phyloP scores from a whole-genome alignment of 345 rosid species.

The Toxicodendron radicans region DNA sequence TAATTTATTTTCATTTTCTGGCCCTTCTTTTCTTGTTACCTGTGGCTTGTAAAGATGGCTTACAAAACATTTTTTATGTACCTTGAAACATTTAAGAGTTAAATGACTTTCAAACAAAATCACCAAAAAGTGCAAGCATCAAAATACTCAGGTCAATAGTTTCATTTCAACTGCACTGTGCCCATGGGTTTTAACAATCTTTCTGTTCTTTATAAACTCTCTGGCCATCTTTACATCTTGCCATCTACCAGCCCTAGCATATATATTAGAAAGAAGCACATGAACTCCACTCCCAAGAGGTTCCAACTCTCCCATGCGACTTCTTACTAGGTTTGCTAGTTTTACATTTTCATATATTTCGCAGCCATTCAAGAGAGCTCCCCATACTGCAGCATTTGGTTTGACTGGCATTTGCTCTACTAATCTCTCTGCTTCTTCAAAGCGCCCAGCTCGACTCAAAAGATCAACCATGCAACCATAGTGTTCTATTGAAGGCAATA shows the following conservation, averaged over 20 bases:
- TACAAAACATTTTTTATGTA: no score
- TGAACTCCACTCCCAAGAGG: slow-evolving; percentile 43
- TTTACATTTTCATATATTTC: slow-evolving; percentile 46
- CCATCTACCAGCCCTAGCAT: slow-evolving; percentile 56
- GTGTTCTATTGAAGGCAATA: slow-evolving; percentile 45
- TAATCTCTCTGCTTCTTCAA: slow-evolving; percentile 47
- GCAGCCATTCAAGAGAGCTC: slow-evolving; percentile 58
- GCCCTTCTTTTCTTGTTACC: not conserved
- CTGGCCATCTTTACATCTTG: slow-evolving; percentile 39
- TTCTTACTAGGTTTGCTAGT: slow-evolving; percentile 44
- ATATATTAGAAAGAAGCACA: slow-evolving; percentile 49
- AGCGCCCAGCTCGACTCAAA: slow-evolving; percentile 52
- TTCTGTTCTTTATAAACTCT: slow-evolving; percentile 42
- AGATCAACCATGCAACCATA: slow-evolving; percentile 55
- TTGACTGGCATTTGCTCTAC: slow-evolving; percentile 38
- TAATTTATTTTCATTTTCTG: no score
- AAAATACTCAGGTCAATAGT: not conserved
- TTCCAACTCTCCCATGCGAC: slow-evolving; percentile 32
- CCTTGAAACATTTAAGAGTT: not conserved
- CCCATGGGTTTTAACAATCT: slow-evolving; percentile 39
- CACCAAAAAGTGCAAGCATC: not conserved
- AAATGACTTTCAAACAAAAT: not conserved
- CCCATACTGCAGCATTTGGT: slow-evolving; percentile 45
- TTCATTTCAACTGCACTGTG: slow-evolving; percentile 42
- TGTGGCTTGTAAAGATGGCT: not conserved